phyloP scores from a whole-genome alignment of 306 rosid species.

The Rubus idaeus region DNA sequence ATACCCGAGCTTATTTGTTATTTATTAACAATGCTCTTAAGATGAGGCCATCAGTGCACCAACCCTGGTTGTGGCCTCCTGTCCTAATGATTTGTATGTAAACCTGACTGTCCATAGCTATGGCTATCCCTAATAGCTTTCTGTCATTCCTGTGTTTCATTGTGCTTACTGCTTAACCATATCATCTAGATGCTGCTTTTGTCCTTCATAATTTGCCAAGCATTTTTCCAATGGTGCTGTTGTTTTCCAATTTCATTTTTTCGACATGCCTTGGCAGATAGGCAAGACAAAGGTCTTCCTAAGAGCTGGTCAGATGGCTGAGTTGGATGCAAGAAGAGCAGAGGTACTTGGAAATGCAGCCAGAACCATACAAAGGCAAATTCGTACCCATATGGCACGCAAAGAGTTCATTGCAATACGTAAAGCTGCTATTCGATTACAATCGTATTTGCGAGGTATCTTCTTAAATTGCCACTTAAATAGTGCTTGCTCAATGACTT shows the following conservation, averaged over 20 bases:
- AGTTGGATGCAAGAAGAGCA: slow-evolving; percentile 95
- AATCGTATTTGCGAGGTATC: slow-evolving; percentile 88
- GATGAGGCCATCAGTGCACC: not conserved
- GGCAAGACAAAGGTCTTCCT: slow-evolving; percentile 92
- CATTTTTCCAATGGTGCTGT: slow-evolving; percentile 12
- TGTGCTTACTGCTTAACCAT: not conserved
- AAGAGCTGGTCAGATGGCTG: slow-evolving; percentile 99
- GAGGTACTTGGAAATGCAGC: slow-evolving; percentile 98
- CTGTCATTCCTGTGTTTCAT: not conserved
- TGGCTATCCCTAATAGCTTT: not conserved
- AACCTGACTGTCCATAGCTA: not conserved
- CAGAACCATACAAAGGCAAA: slow-evolving; percentile 88
- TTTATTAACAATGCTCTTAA: not conserved
- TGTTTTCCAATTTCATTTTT: slow-evolving; percentile 21
- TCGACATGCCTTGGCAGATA: slow-evolving; percentile 72
- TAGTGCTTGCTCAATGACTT: slow-evolving; percentile 16
- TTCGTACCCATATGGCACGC: slow-evolving; percentile 87
- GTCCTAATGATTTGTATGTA: not conserved
- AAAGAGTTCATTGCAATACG: slow-evolving; percentile 77
- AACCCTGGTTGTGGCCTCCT: not conserved
- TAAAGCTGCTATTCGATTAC: slow-evolving; percentile 80
- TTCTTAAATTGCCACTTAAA: slow-evolving; percentile 25
- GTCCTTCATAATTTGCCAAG: not conserved
- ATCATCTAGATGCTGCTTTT: not conserved
- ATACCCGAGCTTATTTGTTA: not conserved